phyloP scores from a whole-genome alignment of 441 rosid genomes.

The California macrophylla region DNA sequence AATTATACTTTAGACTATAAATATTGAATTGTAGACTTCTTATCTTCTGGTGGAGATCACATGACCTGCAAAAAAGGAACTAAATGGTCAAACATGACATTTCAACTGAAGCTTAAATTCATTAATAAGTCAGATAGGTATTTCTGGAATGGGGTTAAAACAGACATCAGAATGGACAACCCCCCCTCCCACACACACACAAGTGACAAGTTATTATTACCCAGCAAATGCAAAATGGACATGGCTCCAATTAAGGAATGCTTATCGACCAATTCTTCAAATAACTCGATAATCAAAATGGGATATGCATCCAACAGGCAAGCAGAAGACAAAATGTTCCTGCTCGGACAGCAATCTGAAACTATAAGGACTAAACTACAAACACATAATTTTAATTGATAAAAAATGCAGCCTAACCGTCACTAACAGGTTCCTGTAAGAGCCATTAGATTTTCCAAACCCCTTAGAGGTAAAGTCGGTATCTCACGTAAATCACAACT shows the following conservation, averaged over 20 bases:
- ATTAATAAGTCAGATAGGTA: not conserved
- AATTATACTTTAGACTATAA: constrained; percentile 29
- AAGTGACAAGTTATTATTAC: not conserved
- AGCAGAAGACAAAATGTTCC: not conserved
- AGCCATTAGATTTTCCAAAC: not conserved
- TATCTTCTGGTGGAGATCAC: constrained; percentile 39
- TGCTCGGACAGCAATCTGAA: not conserved
- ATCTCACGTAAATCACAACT: not conserved
- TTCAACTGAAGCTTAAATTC: not conserved
- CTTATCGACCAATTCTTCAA: not conserved
- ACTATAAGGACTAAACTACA: not conserved
- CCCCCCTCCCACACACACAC: no score
- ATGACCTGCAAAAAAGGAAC: constrained; percentile 31
- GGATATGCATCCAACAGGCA: not conserved
- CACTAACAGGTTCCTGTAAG: not conserved
- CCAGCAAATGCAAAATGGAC: not conserved
- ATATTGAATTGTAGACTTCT: constrained; percentile 26
- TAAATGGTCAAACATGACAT: constrained; percentile 4
- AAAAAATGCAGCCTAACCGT: not conserved
- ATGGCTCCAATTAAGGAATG: not conserved
- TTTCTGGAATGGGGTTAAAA: not conserved
- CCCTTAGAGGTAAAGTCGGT: not conserved
- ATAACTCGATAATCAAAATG: not conserved
- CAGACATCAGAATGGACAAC: not conserved
- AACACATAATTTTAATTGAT: not conserved